phyloP scores from a whole-genome alignment of 192 early-diverging fungal genomes.

The Coemansia sp. region DNA sequence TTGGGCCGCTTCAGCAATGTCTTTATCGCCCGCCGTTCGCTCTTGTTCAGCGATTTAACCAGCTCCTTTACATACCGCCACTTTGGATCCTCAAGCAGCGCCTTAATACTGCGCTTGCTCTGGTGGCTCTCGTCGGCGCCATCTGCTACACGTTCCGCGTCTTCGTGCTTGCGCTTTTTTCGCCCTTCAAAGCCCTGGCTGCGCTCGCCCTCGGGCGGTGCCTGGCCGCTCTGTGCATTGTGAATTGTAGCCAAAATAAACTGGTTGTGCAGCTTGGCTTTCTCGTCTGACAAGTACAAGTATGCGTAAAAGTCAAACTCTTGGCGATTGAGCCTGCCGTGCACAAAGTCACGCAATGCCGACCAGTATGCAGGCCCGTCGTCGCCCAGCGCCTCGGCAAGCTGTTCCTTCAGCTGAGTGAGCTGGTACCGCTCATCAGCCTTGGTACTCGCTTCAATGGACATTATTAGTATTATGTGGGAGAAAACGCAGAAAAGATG shows the following conservation, averaged over 20 bases:
- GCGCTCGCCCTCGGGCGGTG: constrained; percentile 63
- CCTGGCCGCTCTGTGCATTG: constrained; percentile 68
- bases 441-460: constrained; percentile 8
- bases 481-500: too few relatives aligned
- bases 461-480: neutral
- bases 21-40: constrained; percentile 67
- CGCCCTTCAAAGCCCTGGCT: constrained; percentile 56
- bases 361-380: constrained; percentile 75
- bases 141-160: constrained; percentile 7
- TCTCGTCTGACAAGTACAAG: constrained; percentile 58
- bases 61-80: constrained; percentile 67
- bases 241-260: constrained; percentile 78
- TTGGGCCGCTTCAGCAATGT: constrained; percentile 57
- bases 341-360: constrained; percentile 71
- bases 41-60: constrained; percentile 66
- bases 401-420: constrained; percentile 66
- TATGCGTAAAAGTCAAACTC: constrained; percentile 81
- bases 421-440: constrained; percentile 52
- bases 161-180: constrained; percentile 37
- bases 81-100: constrained; percentile 51
- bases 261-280: constrained; percentile 65
- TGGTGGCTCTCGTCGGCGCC: constrained; percentile 22
- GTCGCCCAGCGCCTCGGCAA: constrained; percentile 73
- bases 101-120: constrained; percentile 58
- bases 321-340: constrained; percentile 71